A percentile compares a stretch with the other conserved stretches of the same genome.
phyloP scores from a whole-genome alignment of 2,329 filamentous ascomycete genomes.

The Onygena corvina region DNA sequence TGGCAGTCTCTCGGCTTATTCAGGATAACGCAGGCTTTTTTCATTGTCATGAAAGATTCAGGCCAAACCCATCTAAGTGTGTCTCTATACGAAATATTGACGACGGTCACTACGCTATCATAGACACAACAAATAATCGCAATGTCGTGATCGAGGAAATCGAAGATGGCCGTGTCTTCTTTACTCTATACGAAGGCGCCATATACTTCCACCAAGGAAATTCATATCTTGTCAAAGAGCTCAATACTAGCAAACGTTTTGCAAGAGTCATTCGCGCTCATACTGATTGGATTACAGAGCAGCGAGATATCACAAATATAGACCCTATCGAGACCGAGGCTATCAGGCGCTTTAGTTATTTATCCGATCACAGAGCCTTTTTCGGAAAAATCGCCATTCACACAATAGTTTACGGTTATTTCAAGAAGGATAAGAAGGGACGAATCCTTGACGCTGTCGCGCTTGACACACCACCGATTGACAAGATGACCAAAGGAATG shows the following conservation, averaged over 20 bases:
- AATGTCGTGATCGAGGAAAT: slow-evolving; percentile 81
- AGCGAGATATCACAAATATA: slow-evolving; percentile 86
- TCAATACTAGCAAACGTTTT: slow-evolving; percentile 65
- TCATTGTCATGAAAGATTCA: slow-evolving; percentile 78
- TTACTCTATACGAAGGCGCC: slow-evolving; percentile 90
- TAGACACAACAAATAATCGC: slow-evolving; percentile 66
- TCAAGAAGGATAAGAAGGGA: slow-evolving; percentile 81
- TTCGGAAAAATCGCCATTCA: slow-evolving; percentile 77
- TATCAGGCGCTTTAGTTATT: slow-evolving; percentile 55
- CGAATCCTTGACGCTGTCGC: slow-evolving; percentile 83
- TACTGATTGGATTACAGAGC: slow-evolving; percentile 89
- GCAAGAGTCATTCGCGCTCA: slow-evolving; percentile 80
- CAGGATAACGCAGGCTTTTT: slow-evolving; percentile 70
- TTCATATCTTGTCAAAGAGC: slow-evolving; percentile 83
- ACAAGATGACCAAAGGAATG: slow-evolving; percentile 75
- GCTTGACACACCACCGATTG: slow-evolving; percentile 84
- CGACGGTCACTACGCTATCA: slow-evolving; percentile 85
- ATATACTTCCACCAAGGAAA: slow-evolving; percentile 96
- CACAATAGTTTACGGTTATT: slow-evolving; percentile 88
- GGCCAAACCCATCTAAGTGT: slow-evolving; percentile 67
- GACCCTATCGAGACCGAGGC: slow-evolving; percentile 87
- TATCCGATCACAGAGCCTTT: slow-evolving; percentile 58
- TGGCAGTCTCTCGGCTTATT: slow-evolving; percentile 62
- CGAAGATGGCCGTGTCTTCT: slow-evolving; percentile 89
- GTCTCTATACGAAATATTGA: slow-evolving; percentile 83